These are phyloP conservation scores for Annona squamosa DNA, from an alignment of 164 flowering plant species.

Conservation along the genomic window DNA sequence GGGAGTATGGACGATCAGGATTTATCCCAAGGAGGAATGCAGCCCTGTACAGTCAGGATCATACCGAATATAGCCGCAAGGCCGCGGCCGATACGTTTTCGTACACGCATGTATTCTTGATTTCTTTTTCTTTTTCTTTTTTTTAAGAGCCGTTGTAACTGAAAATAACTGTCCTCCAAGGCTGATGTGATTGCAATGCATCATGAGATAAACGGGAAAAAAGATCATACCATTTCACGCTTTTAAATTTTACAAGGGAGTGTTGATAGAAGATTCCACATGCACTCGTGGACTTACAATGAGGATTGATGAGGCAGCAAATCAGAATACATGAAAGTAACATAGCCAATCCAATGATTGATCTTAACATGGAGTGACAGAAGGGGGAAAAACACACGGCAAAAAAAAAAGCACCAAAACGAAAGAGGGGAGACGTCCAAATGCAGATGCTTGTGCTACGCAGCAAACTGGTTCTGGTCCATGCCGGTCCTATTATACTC, in stretches of 20 bases:
- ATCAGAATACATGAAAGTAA: slow-evolving; percentile 4
- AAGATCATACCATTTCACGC: neutral
- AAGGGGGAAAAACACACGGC: too few relatives aligned
- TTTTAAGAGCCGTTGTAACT: neutral
- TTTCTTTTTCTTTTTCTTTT: neutral
- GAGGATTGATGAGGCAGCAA: neutral
- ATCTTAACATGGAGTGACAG: neutral
- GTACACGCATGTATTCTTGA: too few relatives aligned
- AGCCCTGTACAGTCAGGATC: neutral
- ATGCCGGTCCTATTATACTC: slow-evolving; percentile 13
- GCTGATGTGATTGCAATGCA: neutral
- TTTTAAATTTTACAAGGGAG: neutral
- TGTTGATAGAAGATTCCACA: neutral
- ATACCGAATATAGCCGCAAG: too few relatives aligned
- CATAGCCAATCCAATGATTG: neutral
- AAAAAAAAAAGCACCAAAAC: too few relatives aligned
- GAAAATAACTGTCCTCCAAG: neutral
- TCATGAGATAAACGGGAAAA: neutral
- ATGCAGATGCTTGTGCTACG: neutral
- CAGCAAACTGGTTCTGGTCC: neutral
- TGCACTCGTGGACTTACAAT: slow-evolving; percentile 10
- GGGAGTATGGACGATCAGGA: neutral
- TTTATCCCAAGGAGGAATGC: neutral
- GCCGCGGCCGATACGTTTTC: too few relatives aligned
- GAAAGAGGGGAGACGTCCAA: neutral